Evolutionary conservation across 441 rosid species (phyloP), one percentile per base, ranked within the genome.

Genomic region (Euphorbia schlechtendalii): DNA sequence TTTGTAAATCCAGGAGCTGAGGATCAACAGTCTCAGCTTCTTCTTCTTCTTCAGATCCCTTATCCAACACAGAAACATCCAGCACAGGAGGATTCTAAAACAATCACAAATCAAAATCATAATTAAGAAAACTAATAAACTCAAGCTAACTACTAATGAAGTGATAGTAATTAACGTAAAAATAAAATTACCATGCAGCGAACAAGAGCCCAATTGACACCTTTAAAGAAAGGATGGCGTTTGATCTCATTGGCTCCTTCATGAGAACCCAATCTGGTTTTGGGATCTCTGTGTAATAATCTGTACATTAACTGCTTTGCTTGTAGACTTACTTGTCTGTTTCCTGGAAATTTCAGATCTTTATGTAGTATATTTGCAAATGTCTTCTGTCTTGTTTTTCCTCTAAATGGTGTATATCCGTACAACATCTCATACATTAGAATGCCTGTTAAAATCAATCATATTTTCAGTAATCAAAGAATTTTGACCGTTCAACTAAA

Each of bases 361-460:
- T 91, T 94, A 68, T 86, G 94, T 56, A 94, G 92, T 71, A 94
- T 74, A 77, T 94, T 91, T 69, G 94, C 78, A 70, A 94, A 94
- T 59, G 99, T 89, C 82, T 86, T 94, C 64, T 94, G 99, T 76
- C 98, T 82, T 8, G 96, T 87, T 80, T 84, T 94, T 51, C 99
- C 99, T 74, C 99, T 85, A 63, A 94, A 91, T 24, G 99, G 99
- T 72, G 99, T 94, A 71, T 87, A 85, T 74, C 99, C 96, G 71
- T 94, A 94, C 21, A 94, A 77, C 99, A 94, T 94, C 73, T 94
- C 96, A 36, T 86, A 94, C 36, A 94, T 75, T 71, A 94, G 96
- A 66, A 91, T 86, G 22, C 96, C 96, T 88, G 72, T 17, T 66
- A 20, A 53, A 69, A 58, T 41, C 45, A 68, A 8, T 9, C 52